Base-by-base conservation (phyloP, 2,329 filamentous ascomycete species). In the Fusarium guadeloupense region DNA sequence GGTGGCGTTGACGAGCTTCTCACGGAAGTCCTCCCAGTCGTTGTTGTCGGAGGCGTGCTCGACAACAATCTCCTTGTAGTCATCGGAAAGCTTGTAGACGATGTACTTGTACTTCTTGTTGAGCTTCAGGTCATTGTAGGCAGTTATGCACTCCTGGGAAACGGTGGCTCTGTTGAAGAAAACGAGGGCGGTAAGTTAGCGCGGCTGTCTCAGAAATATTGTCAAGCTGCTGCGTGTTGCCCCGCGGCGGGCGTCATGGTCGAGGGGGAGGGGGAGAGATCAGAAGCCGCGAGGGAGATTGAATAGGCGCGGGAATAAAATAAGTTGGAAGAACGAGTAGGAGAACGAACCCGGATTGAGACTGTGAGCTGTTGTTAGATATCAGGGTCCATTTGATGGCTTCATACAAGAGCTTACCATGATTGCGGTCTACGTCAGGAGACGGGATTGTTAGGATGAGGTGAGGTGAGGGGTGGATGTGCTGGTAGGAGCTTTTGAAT, bases 1-100 rank as follows among this genome's bases (percentile, higher is more conserved):
- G 73, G 88, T 89, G 69, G 90, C 88, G 72, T 82, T 85, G 74
- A 92, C 76, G 64, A 95, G 88, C 83, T 89, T 89, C 77, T 92
- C 81, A 71, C 90, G 89, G 85, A 93, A 92, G 65, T 72, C 78
- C 54, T 89, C 85, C 82, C 86, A 94, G 77, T 93, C 86, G 67
- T 79, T 79, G 69, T 88, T 82, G 60, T 79, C 80, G 55, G 87
- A 90, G 49, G 86, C 83, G 76, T 91, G 87, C 78, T 94, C 91
- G 70, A 95, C 86, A 56, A 90, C 88, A 75, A 95, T 92, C 80
- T 92, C 79, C 80, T 89, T 92, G 84, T 88, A 87, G 82, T 93
- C 85, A 78, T 93, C 90, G 66, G 88, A 89, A 75, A 95, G 87
- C 85, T 93, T 92, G 88, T 86, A 94, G 83, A 95, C 87, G 81